Base-by-base conservation (phyloP, 2,329 filamentous ascomycete species). In the Colletotrichum cereale region DNA sequence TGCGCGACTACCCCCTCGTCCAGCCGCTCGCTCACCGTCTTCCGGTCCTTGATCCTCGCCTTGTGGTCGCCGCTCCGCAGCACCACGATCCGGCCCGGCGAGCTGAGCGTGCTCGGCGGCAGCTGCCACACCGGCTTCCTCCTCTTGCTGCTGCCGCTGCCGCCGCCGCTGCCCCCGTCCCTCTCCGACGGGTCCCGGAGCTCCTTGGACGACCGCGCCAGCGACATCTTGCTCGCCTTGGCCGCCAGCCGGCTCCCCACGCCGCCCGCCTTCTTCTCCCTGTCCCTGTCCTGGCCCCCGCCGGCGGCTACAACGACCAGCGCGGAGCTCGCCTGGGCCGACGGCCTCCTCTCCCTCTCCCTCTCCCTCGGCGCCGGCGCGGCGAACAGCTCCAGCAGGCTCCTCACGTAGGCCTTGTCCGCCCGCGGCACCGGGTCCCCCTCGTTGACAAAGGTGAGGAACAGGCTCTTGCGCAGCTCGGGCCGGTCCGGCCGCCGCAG, bases 361-460 rank as follows among this genome's bases (percentile, higher is more conserved):
- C 16, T n/a, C 42, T 44, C 47, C 52, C 31, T 44, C 1, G 91
- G 90, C 1, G 86, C 81, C 0, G 93, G 89, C 0, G 87, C 86
- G 1, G 90, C 87, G 67, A 94, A 92, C 0, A 97, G 84, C 71
- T 93, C 90, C 1, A 96, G 81, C 12, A 97, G 84, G 42, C 89
- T 93, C 73, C 87, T 88, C 21, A 97, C 85, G 75, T 97, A 96
- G 0, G 89, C 87, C 80, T 90, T 92, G 77, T 97, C 94, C 0
- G 93, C 93, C 36, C 94, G 84, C 0, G 89, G 86, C 0, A 97
- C 92, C 0, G 93, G 93, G 74, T 97, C 95, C 4, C 94, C 94
- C 79, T 97, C 94, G 77, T 97, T 97, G 76, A 95, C 85, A 78
- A 97, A 94, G 52, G 88, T 89, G 63, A 94, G 86, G 78, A 97